Percentiles rank a stretch among this genome's conserved stretches.
These are phyloP conservation scores for Coniochaeta sp. DNA, from an alignment of 2,329 filamentous ascomycete species.

Conservation along the genomic window DNA sequence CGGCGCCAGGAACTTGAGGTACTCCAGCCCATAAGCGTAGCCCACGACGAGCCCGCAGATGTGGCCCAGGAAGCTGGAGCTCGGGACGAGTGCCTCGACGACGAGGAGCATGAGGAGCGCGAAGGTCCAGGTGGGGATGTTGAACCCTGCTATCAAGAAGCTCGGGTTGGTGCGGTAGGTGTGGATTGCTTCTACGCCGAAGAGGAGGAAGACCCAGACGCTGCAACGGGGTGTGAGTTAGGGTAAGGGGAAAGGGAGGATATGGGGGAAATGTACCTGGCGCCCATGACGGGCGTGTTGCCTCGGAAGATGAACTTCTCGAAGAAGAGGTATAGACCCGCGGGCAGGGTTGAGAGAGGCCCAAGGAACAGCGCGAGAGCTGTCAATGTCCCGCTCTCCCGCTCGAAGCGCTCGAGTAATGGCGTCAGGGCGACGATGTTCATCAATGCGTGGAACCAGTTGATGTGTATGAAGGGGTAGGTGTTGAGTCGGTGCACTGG, in stretches of 20 bases:
- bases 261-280: slow-evolving; percentile 74
- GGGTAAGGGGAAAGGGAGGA: too few relatives aligned
- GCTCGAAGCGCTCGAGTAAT: slow-evolving; percentile 89
- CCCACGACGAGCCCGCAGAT: slow-evolving; percentile 77
- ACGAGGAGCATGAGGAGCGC: slow-evolving; percentile 73
- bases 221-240: too few relatives aligned
- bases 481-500: slow-evolving; percentile 92
- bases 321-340: slow-evolving; percentile 69
- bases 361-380: slow-evolving; percentile 82
- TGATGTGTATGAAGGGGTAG: slow-evolving; percentile 79
- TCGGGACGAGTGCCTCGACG: slow-evolving; percentile 69
- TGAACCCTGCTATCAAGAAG: slow-evolving; percentile 53
- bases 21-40: slow-evolving; percentile 85
- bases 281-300: slow-evolving; percentile 72
- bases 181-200: slow-evolving; percentile 79
- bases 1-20: slow-evolving; percentile 81
- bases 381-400: slow-evolving; percentile 83
- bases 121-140: slow-evolving; percentile 88
- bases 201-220: slow-evolving; percentile 86
- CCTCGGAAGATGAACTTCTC: slow-evolving; percentile 65
- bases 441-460: slow-evolving; percentile 71
- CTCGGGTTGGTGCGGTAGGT: slow-evolving; percentile 76
- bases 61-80: slow-evolving; percentile 80
- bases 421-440: slow-evolving; percentile 78
- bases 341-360: slow-evolving; percentile 76